Conservation (phyloP, 768 basidiomycete species). For the Boletus rufocinnamomeus region DNA sequence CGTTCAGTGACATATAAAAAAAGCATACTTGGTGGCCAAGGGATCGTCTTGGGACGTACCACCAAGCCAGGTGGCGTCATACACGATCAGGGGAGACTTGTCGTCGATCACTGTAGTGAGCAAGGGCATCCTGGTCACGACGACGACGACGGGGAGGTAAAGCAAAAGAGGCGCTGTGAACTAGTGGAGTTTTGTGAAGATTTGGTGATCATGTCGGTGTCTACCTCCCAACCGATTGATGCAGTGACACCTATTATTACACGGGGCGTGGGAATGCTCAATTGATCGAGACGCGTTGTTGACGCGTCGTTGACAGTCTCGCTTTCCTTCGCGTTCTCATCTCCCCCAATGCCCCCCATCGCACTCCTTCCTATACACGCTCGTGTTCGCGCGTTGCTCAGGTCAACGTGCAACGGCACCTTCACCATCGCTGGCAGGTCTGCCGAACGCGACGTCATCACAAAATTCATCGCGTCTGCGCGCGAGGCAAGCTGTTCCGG, state of each 20-base stretch:
- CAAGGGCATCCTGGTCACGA: conserved; percentile 23
- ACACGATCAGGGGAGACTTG: conserved; percentile 35
- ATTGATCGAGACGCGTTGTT: conserved; percentile 29
- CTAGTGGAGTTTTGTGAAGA: neutral
- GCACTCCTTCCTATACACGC: conserved; percentile 47
- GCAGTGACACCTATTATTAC: neutral
- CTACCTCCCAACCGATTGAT: neutral
- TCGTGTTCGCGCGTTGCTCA: conserved; percentile 71
- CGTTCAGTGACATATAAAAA: neutral
- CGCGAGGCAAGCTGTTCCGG: conserved; percentile 31
- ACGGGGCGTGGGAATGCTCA: conserved; percentile 11
- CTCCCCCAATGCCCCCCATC: conserved; percentile 59
- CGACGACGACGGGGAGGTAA: neutral
- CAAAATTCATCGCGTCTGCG: conserved; percentile 60
- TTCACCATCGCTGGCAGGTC: conserved; percentile 67
- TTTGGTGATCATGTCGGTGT: neutral
- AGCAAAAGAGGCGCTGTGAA: neutral
- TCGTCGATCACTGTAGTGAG: conserved; percentile 31
- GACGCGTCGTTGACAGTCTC: conserved; percentile 36
- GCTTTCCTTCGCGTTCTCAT: conserved; percentile 50
- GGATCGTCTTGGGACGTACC: conserved; percentile 19
- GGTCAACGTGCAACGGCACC: conserved; percentile 63
- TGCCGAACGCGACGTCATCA: conserved; percentile 58
- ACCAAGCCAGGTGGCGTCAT: conserved; percentile 27
- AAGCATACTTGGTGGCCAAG: conserved; percentile 21